A percentile compares a stretch with the other conserved stretches of the same genome.
These are phyloP conservation scores for Tuctoria greenei DNA, from an alignment of 176 grass and related monocot genomes.

Conservation along the genomic window DNA sequence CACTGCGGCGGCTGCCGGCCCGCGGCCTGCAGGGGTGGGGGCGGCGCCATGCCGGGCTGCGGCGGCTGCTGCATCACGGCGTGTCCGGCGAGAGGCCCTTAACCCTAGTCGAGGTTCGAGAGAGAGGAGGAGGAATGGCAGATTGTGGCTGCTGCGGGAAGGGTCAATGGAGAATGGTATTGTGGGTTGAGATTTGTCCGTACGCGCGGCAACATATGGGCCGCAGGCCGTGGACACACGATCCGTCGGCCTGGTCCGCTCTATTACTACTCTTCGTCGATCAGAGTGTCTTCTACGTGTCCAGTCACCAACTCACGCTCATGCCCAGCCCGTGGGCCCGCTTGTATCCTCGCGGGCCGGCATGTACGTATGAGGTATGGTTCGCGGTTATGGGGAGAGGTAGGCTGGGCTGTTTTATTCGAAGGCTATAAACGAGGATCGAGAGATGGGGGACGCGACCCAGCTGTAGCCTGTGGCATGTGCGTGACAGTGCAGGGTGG, in stretches of 20 bases:
- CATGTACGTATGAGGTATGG: too few relatives aligned
- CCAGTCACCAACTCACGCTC: too few relatives aligned
- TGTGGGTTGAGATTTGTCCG: conserved; percentile 17
- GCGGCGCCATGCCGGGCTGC: conserved; percentile 52
- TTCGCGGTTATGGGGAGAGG: too few relatives aligned
- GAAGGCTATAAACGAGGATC: too few relatives aligned
- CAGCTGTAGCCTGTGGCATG: too few relatives aligned
- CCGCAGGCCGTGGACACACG: background rate
- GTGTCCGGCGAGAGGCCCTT: conserved; percentile 28
- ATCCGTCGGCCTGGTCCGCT: background rate
- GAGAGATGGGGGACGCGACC: too few relatives aligned
- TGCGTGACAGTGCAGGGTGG: too few relatives aligned
- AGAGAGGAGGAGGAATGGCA: background rate
- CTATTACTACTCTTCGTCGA: too few relatives aligned
- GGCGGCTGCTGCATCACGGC: conserved; percentile 61
- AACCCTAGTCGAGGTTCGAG: conserved; percentile 43
- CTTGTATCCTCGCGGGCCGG: too few relatives aligned
- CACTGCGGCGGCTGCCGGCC: conserved; percentile 68
- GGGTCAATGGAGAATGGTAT: background rate
- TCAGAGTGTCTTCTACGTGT: too few relatives aligned
- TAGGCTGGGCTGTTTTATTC: too few relatives aligned
- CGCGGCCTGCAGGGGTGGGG: conserved; percentile 21
- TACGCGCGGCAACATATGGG: conserved; percentile 14
- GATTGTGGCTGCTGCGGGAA: background rate
- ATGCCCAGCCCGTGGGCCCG: too few relatives aligned